These are phyloP conservation scores for Phytophthora macrochlamydospora DNA, from an alignment of 352 stramenopile genomes.

Conservation along the genomic window DNA sequence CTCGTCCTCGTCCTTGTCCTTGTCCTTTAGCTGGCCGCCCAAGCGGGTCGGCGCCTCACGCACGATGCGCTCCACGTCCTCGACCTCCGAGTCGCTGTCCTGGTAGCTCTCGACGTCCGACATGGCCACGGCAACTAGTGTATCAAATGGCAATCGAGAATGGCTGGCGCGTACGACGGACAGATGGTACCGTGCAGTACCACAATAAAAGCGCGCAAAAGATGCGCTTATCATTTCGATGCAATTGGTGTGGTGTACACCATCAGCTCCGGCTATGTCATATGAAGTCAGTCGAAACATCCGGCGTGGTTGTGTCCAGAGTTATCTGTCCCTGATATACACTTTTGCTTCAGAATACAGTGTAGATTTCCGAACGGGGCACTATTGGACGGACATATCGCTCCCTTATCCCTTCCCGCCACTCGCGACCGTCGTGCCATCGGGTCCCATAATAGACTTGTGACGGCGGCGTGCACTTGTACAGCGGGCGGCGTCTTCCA, in stretches of 20 bases:
- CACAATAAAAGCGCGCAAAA: neutral
- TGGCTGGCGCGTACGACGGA: constrained; percentile 25
- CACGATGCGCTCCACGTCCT: constrained; percentile 64
- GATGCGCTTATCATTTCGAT: neutral
- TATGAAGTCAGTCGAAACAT: neutral
- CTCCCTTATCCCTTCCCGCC: neutral
- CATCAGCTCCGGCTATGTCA: neutral
- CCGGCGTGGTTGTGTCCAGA: too few relatives aligned
- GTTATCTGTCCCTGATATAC: too few relatives aligned
- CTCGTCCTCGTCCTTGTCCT: constrained; percentile 19
- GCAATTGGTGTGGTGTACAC: neutral
- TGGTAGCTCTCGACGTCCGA: constrained; percentile 42
- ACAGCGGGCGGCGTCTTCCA: constrained; percentile 21
- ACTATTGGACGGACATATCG: neutral
- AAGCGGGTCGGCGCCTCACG: constrained; percentile 66
- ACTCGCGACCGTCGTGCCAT: neutral
- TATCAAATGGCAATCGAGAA: constrained; percentile 14
- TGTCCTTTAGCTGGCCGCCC: constrained; percentile 33
- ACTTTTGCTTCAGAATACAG: too few relatives aligned
- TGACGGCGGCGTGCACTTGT: constrained; percentile 14
- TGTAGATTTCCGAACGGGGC: neutral
- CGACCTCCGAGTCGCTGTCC: constrained; percentile 60
- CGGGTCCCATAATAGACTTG: constrained; percentile 19
- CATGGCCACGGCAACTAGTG: constrained; percentile 13
- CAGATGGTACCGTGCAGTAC: neutral